Conservation (phyloP, 1,139 yeast species). For the Meyerozyma guilliermondii region DNA sequence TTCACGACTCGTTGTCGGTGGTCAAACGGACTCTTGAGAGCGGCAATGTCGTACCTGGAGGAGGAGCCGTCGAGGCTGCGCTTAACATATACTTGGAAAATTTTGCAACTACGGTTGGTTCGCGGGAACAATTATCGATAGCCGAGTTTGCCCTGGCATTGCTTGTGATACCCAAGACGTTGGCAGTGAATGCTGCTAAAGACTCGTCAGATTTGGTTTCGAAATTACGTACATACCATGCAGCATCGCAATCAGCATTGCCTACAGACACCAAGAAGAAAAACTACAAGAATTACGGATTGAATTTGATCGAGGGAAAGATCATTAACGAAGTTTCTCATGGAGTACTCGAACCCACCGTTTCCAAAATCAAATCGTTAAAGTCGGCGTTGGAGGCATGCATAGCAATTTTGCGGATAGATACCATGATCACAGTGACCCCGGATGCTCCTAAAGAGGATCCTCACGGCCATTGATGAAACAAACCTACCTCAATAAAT, state of each 20-base stretch:
- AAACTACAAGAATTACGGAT: constrained; percentile 84
- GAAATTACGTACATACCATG: constrained; percentile 92
- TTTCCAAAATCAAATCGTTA: constrained; percentile 86
- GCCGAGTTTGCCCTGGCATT: constrained; percentile 94
- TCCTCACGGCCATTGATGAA: constrained; percentile 60
- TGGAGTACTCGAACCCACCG: constrained; percentile 94
- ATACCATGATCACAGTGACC: constrained; percentile 95
- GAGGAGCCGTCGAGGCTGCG: constrained; percentile 98
- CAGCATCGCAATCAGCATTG: constrained; percentile 86
- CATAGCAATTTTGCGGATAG: constrained; percentile 94
- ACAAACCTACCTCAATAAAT: no score
- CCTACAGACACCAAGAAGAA: constrained; percentile 78
- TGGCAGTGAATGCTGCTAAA: constrained; percentile 97
- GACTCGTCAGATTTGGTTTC: constrained; percentile 94
- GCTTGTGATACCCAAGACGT: constrained; percentile 89
- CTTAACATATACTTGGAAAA: constrained; percentile 91
- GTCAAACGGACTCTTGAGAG: constrained; percentile 95
- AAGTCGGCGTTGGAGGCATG: constrained; percentile 98
- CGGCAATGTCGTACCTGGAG: constrained; percentile 96
- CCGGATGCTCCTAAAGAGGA: constrained; percentile 94
- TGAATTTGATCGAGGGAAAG: constrained; percentile 87
- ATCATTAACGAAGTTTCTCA: constrained; percentile 77
- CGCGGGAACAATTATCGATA: constrained; percentile 96
- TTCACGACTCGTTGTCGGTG: constrained; percentile 91
- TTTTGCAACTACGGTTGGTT: constrained; percentile 96